A percentile compares a stretch with the other conserved stretches of the same genome.
Evolutionary conservation across 139 green algal species (phyloP).

Genomic region (Spirogloea muscicola): DNA sequence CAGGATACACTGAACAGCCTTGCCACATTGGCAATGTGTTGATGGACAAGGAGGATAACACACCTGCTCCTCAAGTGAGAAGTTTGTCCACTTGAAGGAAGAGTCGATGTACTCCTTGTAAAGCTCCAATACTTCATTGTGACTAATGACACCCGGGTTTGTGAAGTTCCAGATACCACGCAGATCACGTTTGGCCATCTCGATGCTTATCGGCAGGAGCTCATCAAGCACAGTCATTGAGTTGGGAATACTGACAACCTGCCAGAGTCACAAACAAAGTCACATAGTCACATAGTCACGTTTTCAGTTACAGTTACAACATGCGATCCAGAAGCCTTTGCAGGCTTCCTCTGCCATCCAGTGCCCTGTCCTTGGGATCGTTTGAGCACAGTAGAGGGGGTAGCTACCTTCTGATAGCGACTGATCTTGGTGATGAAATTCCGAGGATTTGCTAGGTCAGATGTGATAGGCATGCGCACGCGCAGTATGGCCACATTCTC

Average conservation of each 20-base stretch:
- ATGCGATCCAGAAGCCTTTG: no score
- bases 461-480: slow-evolving; percentile 94
- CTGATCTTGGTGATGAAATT: slow-evolving; percentile 99
- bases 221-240: slow-evolving; percentile 96
- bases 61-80: slow-evolving; percentile 49
- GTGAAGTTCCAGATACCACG: slow-evolving; percentile 96
- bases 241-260: slow-evolving; percentile 54
- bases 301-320: no score
- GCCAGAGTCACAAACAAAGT: no score
- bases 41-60: background rate
- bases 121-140: slow-evolving; percentile 94
- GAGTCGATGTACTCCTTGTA: slow-evolving; percentile 95
- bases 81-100: slow-evolving; percentile 80
- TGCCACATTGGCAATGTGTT: background rate
- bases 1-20: background rate
- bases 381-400: no score
- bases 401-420: slow-evolving; percentile 91
- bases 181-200: slow-evolving; percentile 82
- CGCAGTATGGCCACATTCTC: slow-evolving; percentile 88
- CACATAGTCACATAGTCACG: no score
- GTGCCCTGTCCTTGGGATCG: no score
- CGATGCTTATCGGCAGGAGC: slow-evolving; percentile 82
- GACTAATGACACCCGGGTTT: slow-evolving; percentile 91
- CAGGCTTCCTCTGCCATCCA: no score
- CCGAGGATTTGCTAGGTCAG: slow-evolving; percentile 78